These are phyloP conservation scores for Xenosphaeropsis pyriputrescens DNA, from an alignment of 2,329 filamentous ascomycete genomes.

Conservation along the genomic window DNA sequence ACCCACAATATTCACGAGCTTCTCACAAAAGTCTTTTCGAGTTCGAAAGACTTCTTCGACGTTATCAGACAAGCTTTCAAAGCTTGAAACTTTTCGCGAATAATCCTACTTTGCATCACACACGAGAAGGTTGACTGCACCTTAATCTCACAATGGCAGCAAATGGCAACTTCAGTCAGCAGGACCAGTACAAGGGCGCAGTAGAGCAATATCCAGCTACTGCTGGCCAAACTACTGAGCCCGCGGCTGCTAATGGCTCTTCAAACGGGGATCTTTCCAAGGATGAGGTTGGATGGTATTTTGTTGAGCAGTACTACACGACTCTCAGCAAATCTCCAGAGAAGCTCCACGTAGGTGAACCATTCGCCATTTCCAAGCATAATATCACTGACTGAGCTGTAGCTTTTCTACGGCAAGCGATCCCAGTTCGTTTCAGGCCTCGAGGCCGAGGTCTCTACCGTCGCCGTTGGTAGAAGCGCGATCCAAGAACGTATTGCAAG, in stretches of 20 bases:
- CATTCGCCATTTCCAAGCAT: slow-evolving; percentile 5
- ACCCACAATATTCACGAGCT: no score
- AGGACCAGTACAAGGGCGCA: slow-evolving; percentile 18
- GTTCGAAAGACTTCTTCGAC: no score
- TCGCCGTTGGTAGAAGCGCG: slow-evolving; percentile 79
- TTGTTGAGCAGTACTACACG: slow-evolving; percentile 98
- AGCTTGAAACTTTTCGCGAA: no score
- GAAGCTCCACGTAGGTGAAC: slow-evolving; percentile 60
- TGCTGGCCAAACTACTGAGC: slow-evolving; percentile 9
- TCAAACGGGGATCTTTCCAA: slow-evolving; percentile 45
- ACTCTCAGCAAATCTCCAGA: slow-evolving; percentile 89
- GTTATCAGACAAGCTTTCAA: no score
- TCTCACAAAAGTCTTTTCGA: no score
- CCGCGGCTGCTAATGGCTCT: slow-evolving; percentile 14
- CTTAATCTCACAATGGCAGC: slow-evolving; percentile 6
- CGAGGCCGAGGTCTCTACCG: slow-evolving; percentile 77
- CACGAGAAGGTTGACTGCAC: no score
- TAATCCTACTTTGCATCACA: no score
- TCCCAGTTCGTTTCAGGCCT: slow-evolving; percentile 89
- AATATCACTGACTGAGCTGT: background rate
- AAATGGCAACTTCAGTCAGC: slow-evolving; percentile 19
- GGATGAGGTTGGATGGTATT: slow-evolving; percentile 98
- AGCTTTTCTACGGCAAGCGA: slow-evolving; percentile 91
- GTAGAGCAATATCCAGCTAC: slow-evolving; percentile 19
- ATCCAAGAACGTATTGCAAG: slow-evolving; percentile 92